phyloP scores from a whole-genome alignment of 2,329 filamentous ascomycete species.

The Colletotrichum sp. region DNA sequence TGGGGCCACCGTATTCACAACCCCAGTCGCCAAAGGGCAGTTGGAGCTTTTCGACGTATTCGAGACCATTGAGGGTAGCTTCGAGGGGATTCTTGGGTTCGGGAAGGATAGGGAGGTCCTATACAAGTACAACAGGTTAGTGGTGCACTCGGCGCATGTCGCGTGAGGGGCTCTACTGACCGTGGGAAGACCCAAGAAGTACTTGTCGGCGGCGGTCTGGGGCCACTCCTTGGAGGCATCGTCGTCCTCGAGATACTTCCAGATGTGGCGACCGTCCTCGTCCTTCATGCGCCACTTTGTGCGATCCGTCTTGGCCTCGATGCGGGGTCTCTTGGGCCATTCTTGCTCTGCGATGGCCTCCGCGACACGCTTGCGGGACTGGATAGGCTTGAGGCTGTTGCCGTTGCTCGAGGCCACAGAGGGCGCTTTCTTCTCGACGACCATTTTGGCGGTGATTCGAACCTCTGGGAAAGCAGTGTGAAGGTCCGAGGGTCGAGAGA shows the following conservation, averaged over 20 bases:
- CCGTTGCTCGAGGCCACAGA: slow-evolving; percentile 17
- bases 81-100: slow-evolving; percentile 75
- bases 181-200: slow-evolving; percentile 79
- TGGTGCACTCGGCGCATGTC: not conserved
- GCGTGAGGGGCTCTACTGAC: slow-evolving; percentile 50
- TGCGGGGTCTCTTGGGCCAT: slow-evolving; percentile 50
- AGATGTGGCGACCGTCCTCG: slow-evolving; percentile 86
- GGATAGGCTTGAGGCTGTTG: slow-evolving; percentile 15
- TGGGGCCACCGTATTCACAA: slow-evolving; percentile 96
- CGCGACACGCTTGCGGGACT: slow-evolving; percentile 48
- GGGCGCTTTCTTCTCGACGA: not conserved
- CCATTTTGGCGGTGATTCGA: not conserved
- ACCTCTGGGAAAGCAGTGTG: not conserved
- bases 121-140: not conserved
- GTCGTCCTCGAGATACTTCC: slow-evolving; percentile 86
- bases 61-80: slow-evolving; percentile 80
- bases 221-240: slow-evolving; percentile 79
- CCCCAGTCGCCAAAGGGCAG: slow-evolving; percentile 91
- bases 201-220: slow-evolving; percentile 88
- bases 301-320: slow-evolving; percentile 73
- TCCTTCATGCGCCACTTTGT: slow-evolving; percentile 84
- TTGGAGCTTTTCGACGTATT: slow-evolving; percentile 90
- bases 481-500: not conserved
- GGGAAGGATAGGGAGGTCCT: slow-evolving; percentile 79
- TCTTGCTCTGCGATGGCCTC: slow-evolving; percentile 38